Percentiles rank a stretch among this genome's conserved stretches.
phyloP scores from a whole-genome alignment of 2,329 filamentous ascomycete species.

The Chrysoporthe austroafricana region DNA sequence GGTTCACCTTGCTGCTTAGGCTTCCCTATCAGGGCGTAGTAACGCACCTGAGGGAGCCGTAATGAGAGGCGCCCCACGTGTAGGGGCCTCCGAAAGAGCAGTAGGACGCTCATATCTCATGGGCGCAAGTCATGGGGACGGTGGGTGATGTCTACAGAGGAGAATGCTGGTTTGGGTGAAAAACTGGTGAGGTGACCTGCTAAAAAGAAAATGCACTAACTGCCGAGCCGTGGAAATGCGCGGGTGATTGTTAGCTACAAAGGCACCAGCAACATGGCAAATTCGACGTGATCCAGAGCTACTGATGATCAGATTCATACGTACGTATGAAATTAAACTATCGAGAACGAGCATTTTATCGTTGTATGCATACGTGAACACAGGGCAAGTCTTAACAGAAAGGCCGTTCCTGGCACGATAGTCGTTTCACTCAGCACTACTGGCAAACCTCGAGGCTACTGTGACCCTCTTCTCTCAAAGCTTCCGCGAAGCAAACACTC shows the following conservation, averaged over 20 bases:
- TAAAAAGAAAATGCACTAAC: slow-evolving; percentile 2
- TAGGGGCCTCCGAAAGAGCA: slow-evolving; percentile 29
- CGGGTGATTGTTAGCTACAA: neutral
- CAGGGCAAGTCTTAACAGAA: neutral
- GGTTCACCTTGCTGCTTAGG: slow-evolving; percentile 30
- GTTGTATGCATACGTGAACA: neutral
- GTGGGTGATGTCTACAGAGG: neutral
- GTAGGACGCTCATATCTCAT: slow-evolving; percentile 29
- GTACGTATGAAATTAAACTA: neutral
- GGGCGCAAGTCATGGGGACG: slow-evolving; percentile 14
- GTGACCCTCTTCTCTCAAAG: neutral
- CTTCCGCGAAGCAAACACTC: neutral
- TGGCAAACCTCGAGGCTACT: neutral
- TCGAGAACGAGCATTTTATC: neutral
- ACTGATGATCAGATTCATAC: neutral
- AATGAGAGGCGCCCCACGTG: slow-evolving; percentile 22
- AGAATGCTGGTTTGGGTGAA: neutral
- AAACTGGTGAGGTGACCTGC: slow-evolving; percentile 1
- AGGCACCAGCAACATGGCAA: neutral
- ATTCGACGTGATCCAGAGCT: neutral
- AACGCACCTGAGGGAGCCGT: slow-evolving; percentile 28
- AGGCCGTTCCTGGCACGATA: neutral
- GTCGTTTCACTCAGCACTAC: neutral
- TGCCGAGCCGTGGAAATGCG: neutral
- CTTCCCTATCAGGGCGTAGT: slow-evolving; percentile 33